phyloP scores from a whole-genome alignment of 495 filamentous ascomycete genomes.

The Staphylotrichum longicolle region DNA sequence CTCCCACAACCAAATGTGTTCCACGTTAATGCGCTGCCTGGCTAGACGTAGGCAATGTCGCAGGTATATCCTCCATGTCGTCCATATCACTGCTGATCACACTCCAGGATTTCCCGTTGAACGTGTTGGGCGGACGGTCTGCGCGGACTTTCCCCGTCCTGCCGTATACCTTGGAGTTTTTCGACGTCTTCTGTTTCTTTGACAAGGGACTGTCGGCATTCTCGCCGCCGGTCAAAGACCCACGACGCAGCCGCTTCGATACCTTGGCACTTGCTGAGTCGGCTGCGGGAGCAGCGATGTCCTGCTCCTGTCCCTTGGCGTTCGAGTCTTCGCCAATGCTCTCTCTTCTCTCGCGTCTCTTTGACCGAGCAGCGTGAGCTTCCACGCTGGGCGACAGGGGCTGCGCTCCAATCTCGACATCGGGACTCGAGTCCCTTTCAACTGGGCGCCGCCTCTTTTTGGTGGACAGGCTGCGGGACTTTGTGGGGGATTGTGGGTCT shows the following conservation, averaged over 20 bases:
- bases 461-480: background rate
- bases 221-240: background rate
- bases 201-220: background rate
- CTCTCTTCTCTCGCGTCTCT: conserved; percentile 5
- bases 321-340: background rate
- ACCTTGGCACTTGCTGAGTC: background rate
- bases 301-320: conserved; percentile 1
- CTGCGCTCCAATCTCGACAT: background rate
- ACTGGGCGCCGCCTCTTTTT: background rate
- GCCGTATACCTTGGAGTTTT: background rate
- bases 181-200: background rate
- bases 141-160: too few relatives aligned
- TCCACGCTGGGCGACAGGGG: conserved; percentile 9
- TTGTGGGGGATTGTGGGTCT: background rate
- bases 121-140: background rate
- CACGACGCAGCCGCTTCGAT: background rate
- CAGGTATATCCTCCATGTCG: conserved; percentile 40
- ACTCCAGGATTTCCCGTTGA: conserved; percentile 4
- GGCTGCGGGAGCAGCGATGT: background rate
- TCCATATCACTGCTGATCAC: conserved; percentile 31
- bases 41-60: conserved; percentile 24
- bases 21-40: conserved; percentile 15
- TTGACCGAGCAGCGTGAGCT: conserved; percentile 9
- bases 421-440: background rate
- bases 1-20: background rate